Base-by-base conservation (phyloP, 306 rosid genomes). In the Lathyrus aphaca region DNA sequence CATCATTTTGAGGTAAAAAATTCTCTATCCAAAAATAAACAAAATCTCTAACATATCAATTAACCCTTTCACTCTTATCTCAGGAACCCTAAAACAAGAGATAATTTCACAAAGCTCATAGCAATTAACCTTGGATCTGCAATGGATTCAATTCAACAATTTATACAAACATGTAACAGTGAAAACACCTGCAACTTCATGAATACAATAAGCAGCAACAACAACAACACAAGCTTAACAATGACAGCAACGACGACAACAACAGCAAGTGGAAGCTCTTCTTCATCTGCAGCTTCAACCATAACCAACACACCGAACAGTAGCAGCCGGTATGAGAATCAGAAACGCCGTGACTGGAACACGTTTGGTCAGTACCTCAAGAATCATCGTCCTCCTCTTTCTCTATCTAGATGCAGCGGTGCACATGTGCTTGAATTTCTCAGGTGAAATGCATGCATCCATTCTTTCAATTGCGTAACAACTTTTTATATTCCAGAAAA, bases 341-440 rank as follows among this genome's bases (percentile, higher is more conserved):
- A 95, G 79, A 95, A 95, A 65, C 95, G 99, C 43, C 83, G 99
- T 11, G 99, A 95, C 83, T 95, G 97, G 99, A 91, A 95, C 82
- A 91, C 99, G 64, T 95, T 95, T 66, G 93, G 96, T 3, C 97
- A 91, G 65, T 95, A 91, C 79, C 96, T 95, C 29, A 91, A 84
- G 77, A 95, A 95, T 72, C 99, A 91, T 80, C 81, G 99, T 0
- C 99, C 99, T 11, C 99, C 99, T 51, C 87, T 95, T 12, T 81
- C 96, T 0, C 97, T 95, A 19, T 86, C 92, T 23, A 73, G 99
- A 39, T 95, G 99, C 77, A 95, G 99, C 74, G 99, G 97, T 30
- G 99, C 99, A 49, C 97, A 95, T 49, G 99, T 95, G 11, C 97
- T 95, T 53, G 99, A 95, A 79, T 94, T 94, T 66, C 97, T 94